phyloP scores from a whole-genome alignment of 352 stramenopile species.

The Globisporangium alternatum region DNA sequence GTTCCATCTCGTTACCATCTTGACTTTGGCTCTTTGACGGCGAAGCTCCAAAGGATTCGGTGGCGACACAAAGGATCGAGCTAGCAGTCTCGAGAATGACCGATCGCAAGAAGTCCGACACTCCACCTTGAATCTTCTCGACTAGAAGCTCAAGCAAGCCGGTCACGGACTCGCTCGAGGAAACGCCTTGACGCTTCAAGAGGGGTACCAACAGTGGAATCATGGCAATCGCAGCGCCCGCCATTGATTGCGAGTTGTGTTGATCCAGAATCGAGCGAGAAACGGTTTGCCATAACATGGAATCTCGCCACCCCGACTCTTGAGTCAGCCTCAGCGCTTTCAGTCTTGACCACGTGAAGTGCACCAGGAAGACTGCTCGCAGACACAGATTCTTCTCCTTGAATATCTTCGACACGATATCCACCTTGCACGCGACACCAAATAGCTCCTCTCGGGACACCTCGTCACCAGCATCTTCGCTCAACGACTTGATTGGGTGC shows the following conservation, averaged over 20 bases:
- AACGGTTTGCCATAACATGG: slow-evolving; percentile 36
- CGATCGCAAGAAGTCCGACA: slow-evolving; percentile 22
- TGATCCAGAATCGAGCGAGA: slow-evolving; percentile 35
- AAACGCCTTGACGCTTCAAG: slow-evolving; percentile 27
- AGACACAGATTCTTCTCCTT: slow-evolving; percentile 22
- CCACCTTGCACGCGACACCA: neutral
- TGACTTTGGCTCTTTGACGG: neutral
- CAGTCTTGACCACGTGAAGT: slow-evolving; percentile 47
- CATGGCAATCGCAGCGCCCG: slow-evolving; percentile 36
- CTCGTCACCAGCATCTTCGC: slow-evolving; percentile 16
- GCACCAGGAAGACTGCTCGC: slow-evolving; percentile 36
- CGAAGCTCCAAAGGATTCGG: neutral
- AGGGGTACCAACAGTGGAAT: slow-evolving; percentile 41
- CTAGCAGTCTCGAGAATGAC: slow-evolving; percentile 33
- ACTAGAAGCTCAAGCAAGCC: slow-evolving; percentile 43
- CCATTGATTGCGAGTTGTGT: slow-evolving; percentile 19
- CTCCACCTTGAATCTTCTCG: slow-evolving; percentile 28
- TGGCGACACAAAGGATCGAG: slow-evolving; percentile 34
- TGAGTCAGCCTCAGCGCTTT: slow-evolving; percentile 27
- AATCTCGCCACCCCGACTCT: slow-evolving; percentile 39
- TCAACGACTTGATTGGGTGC: slow-evolving; percentile 23
- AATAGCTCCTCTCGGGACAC: slow-evolving; percentile 4
- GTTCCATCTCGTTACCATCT: neutral
- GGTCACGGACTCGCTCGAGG: slow-evolving; percentile 32
- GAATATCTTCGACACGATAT: slow-evolving; percentile 20